phyloP scores from a whole-genome alignment of 441 rosid species.

The Bocquillonia castaneifolia region DNA sequence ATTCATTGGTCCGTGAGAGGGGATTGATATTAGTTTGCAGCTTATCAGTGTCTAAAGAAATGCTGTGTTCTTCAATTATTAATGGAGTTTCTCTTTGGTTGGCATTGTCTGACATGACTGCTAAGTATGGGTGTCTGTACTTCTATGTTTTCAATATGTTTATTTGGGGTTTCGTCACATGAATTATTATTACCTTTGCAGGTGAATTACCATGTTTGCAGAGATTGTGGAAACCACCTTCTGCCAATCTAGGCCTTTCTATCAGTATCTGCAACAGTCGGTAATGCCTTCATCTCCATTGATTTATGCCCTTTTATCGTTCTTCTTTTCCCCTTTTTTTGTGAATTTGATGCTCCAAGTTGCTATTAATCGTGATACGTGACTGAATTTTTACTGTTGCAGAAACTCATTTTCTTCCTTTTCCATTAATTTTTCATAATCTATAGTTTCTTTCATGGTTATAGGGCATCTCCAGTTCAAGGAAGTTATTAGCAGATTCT shows the following conservation, averaged over 20 bases:
- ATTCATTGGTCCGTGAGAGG: no score
- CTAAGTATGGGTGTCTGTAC: no score
- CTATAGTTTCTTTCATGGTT: slow-evolving; percentile 15
- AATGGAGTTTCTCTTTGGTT: no score
- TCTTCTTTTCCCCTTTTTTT: background rate
- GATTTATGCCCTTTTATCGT: background rate
- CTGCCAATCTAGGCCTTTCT: slow-evolving; percentile 41
- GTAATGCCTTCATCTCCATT: slow-evolving; percentile 34
- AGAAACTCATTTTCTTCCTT: background rate
- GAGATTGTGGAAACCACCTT: slow-evolving; percentile 32
- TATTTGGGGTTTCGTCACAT: background rate
- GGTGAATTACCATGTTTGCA: slow-evolving; percentile 31
- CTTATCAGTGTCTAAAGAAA: no score
- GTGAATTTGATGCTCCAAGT: background rate
- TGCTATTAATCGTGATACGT: background rate
- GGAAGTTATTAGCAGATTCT: slow-evolving; percentile 43
- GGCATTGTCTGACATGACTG: slow-evolving; percentile 6
- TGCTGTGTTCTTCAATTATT: no score
- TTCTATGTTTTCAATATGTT: background rate
- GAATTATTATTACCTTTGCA: slow-evolving; percentile 25
- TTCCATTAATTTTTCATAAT: background rate
- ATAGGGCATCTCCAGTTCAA: slow-evolving; percentile 68
- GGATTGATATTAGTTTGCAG: no score
- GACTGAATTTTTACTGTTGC: background rate
- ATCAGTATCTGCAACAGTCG: slow-evolving; percentile 61